Percentiles rank a stretch among this genome's conserved stretches.
These are phyloP conservation scores for Penicillium arizonense DNA, from an alignment of 495 filamentous ascomycete genomes.

Conservation along the genomic window DNA sequence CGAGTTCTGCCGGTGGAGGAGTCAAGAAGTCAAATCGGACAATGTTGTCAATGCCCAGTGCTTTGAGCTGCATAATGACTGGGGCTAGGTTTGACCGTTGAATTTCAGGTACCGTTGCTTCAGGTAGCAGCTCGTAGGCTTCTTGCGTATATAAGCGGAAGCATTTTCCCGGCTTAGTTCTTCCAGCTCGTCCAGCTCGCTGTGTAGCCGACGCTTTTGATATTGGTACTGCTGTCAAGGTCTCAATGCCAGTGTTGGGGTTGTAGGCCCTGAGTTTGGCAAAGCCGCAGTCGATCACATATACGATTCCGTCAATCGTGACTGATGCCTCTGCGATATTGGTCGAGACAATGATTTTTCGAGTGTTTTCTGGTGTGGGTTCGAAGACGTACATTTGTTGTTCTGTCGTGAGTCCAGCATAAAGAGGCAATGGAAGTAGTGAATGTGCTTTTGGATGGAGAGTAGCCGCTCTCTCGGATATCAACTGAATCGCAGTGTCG, in stretches of 20 bases:
- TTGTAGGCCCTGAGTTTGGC: conserved; percentile 91
- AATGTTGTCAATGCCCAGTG: conserved; percentile 94
- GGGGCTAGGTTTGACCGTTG: conserved; percentile 92
- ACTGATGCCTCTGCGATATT: conserved; percentile 97
- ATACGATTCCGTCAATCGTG: conserved; percentile 90
- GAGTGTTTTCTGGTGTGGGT: conserved; percentile 73
- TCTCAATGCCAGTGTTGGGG: conserved; percentile 84
- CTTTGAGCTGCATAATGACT: conserved; percentile 89
- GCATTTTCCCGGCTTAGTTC: conserved; percentile 92
- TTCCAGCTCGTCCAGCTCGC: conserved; percentile 85
- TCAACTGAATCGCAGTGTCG: conserved; percentile 71
- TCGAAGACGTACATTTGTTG: conserved; percentile 94
- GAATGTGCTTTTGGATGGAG: conserved; percentile 69
- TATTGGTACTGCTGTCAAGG: conserved; percentile 79
- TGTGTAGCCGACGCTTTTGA: conserved; percentile 94
- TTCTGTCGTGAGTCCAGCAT: conserved; percentile 83
- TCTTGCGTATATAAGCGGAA: conserved; percentile 89
- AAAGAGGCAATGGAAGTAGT: conserved; percentile 79
- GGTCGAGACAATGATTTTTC: conserved; percentile 92
- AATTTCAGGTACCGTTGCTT: conserved; percentile 82
- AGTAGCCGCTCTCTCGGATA: conserved; percentile 73
- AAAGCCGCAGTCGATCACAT: conserved; percentile 89
- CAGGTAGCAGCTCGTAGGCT: conserved; percentile 65
- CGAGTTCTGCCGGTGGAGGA: conserved; percentile 80
- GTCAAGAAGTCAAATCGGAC: conserved; percentile 89